Evolutionary conservation across 2,329 filamentous ascomycete species (phyloP), one percentile per base, ranked within the genome.

Genomic region (Neonectria faginata): DNA sequence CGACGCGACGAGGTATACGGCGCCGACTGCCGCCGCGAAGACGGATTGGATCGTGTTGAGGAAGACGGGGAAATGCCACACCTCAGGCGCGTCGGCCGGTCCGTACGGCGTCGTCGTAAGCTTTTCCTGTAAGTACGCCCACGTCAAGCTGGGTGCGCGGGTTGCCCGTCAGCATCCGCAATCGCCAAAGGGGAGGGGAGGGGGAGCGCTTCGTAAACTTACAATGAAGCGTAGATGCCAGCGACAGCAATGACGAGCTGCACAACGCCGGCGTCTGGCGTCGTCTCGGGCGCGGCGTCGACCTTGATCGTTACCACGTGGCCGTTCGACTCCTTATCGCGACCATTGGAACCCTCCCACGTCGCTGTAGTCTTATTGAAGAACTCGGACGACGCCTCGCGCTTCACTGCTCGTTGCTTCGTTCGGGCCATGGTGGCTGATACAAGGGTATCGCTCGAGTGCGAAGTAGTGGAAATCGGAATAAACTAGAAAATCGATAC

Each of bases 191-290:
- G 16, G 8, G n/a, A 42, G 42, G 4, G 36, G 29, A 29, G 29
- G 29, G 29, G 29, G 29, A 10, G 27, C 8, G 9, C 3, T 25
- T 9, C 20, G 11, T 42, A 25, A 31, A 81, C 87, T 76, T 87
- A 97, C 95, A 99, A 99, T 39, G 94, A 97, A 39, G 91, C 93
- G 79, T 99, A 99, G 73, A 99, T 99, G 64, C 96, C 96, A 7
- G 89, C 90, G n/a, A 97, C 93, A 69, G 94, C 95, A 66, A 97
- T 88, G 53, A 94, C 80, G 60, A 97, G 87, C 79, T 97, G 92
- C 74, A 91, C 76, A 31, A 93, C 77, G 5, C 92, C 92, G 9
- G 90, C 85, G 29, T 88, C 85, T 59, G 80, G 75, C 70, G 79
- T 79, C 70, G 79, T 79, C 48, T 79, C 71, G 18, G 75, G 67